Percentiles rank a stretch among this genome's conserved stretches.
phyloP scores from a whole-genome alignment of 495 filamentous ascomycete genomes.

The Cryomyces minteri region DNA sequence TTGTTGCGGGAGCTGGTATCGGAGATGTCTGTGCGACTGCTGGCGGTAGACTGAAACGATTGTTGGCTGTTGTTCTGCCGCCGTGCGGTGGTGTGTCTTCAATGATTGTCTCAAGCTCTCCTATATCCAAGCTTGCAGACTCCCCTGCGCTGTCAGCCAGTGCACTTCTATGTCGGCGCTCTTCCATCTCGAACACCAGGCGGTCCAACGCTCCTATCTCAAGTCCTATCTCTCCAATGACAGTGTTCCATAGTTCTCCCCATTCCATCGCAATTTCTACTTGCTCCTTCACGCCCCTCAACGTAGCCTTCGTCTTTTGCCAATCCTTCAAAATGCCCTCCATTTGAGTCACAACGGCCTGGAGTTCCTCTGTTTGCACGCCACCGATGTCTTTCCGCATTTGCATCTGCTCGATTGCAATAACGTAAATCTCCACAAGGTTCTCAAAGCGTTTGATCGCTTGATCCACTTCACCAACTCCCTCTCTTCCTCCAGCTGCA shows the following conservation, averaged over 20 bases:
- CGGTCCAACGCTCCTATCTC: constrained; percentile 72
- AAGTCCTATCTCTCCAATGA: constrained; percentile 79
- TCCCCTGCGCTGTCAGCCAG: constrained; percentile 21
- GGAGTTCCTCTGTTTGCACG: constrained; percentile 48
- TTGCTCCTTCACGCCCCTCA: constrained; percentile 67
- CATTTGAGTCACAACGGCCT: constrained; percentile 64
- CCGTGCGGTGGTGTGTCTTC: constrained; percentile 59
- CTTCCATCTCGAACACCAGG: constrained; percentile 92
- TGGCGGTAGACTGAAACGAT: constrained; percentile 48
- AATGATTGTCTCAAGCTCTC: constrained; percentile 82
- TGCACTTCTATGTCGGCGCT: constrained; percentile 61
- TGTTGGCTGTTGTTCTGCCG: constrained; percentile 19
- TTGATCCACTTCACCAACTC: constrained; percentile 71
- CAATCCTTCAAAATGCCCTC: constrained; percentile 71
- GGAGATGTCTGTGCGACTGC: constrained; percentile 39
- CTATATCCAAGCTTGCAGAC: constrained; percentile 53
- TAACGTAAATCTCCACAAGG: constrained; percentile 75
- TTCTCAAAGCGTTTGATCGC: constrained; percentile 73
- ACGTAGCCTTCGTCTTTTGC: constrained; percentile 53
- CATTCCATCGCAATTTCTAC: constrained; percentile 97
- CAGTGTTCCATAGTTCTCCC: constrained; percentile 90
- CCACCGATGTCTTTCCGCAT: constrained; percentile 52
- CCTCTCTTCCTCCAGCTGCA: constrained; percentile 77
- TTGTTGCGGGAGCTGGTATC: constrained; percentile 32
- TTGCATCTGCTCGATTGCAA: constrained; percentile 78